These are phyloP conservation scores for Fusarium longipes DNA, from an alignment of 2,329 filamentous ascomycete genomes.

Conservation along the genomic window DNA sequence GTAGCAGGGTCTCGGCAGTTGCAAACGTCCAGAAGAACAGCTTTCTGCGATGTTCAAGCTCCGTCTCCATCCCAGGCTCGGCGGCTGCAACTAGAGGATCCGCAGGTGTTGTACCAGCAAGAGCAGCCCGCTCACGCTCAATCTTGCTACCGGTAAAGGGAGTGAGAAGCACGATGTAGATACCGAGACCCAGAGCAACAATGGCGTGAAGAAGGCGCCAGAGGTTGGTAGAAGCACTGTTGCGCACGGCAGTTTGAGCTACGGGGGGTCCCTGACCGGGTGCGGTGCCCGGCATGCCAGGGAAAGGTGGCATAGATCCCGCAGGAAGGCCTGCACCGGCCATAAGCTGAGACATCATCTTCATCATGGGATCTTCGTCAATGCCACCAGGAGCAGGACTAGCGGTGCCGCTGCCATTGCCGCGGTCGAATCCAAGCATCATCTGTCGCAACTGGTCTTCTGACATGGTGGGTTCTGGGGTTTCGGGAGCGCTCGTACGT, in stretches of 20 bases:
- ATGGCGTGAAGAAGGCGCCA: conserved; percentile 81
- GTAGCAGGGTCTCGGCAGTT: conserved; percentile 77
- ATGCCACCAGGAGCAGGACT: conserved; percentile 38
- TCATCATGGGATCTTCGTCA: conserved; percentile 59
- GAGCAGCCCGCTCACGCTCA: conserved; percentile 62
- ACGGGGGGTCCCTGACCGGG: conserved; percentile 48
- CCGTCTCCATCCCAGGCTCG: conserved; percentile 46
- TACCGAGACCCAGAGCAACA: conserved; percentile 74
- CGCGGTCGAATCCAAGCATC: conserved; percentile 67
- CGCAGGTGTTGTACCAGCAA: conserved; percentile 43
- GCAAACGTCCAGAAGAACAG: conserved; percentile 83
- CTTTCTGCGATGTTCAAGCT: conserved; percentile 49
- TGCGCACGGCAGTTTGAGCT: conserved; percentile 45
- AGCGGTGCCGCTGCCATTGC: conserved; percentile 39
- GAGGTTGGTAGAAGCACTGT: conserved; percentile 58
- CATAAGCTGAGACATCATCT: conserved; percentile 82
- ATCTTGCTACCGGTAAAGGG: conserved; percentile 75
- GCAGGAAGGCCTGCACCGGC: conserved; percentile 50
- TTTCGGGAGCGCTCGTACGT: conserved; percentile 43
- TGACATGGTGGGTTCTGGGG: conserved; percentile 53
- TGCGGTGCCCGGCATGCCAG: conserved; percentile 53
- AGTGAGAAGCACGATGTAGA: conserved; percentile 76
- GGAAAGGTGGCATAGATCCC: conserved; percentile 50
- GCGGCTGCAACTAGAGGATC: conserved; percentile 38
- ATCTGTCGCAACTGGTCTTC: conserved; percentile 73